phyloP scores from a whole-genome alignment of 164 flowering plant species.

The Annona cherimola region DNA sequence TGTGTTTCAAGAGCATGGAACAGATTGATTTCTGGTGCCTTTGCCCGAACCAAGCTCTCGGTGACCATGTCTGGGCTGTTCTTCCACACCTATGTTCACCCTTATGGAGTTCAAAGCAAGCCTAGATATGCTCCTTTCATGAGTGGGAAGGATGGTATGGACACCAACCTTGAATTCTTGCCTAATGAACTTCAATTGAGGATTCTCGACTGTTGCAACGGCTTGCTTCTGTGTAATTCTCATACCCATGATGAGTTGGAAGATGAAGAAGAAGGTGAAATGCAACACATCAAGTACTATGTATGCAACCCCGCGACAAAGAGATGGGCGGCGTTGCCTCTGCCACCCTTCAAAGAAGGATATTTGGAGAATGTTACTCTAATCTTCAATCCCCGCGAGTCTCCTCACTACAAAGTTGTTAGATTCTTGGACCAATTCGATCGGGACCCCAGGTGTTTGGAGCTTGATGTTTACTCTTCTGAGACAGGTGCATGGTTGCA shows the following conservation, averaged over 20 bases:
- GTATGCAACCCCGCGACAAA: slow-evolving; percentile 1
- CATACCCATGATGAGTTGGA: neutral
- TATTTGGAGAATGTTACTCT: neutral
- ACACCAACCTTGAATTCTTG: neutral
- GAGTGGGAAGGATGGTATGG: neutral
- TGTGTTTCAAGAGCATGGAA: slow-evolving; percentile 2
- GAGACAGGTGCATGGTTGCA: neutral
- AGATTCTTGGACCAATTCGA: neutral
- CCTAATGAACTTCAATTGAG: neutral
- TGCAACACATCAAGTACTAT: neutral
- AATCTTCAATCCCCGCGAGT: neutral
- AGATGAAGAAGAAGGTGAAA: no score
- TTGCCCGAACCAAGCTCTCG: neutral
- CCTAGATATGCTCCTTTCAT: neutral
- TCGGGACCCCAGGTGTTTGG: neutral
- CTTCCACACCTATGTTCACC: neutral
- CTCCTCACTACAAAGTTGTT: slow-evolving; percentile 5
- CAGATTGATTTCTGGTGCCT: neutral
- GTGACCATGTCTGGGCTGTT: neutral
- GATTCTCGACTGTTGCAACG: slow-evolving; percentile 4
- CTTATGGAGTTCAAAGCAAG: neutral
- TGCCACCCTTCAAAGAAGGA: neutral
- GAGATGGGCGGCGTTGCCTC: neutral
- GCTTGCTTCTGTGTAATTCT: neutral
- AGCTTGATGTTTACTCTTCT: neutral